phyloP scores from a whole-genome alignment of 306 rosid species.

The Medicago truncatula region MtrunA17r5.0-ANR NC_053047.1:37601501-37602000 shows the following conservation, averaged over 20 bases:
- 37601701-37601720: slow-evolving; percentile 90
- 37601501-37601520: slow-evolving; percentile 17
- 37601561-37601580: neutral
- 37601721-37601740: slow-evolving; percentile 68
- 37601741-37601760: slow-evolving; percentile 86
- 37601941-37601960: slow-evolving; percentile 15
- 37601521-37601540: slow-evolving; percentile 18
- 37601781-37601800: slow-evolving; percentile 61
- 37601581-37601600: slow-evolving; percentile 27
- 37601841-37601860: slow-evolving; percentile 54
- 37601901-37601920: slow-evolving; percentile 7
- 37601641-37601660: too few relatives aligned
- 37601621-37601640: slow-evolving; percentile 22
- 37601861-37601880: slow-evolving; percentile 49
- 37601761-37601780: slow-evolving; percentile 78
- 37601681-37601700: slow-evolving; percentile 62
- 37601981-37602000: slow-evolving; percentile 57
- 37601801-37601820: slow-evolving; percentile 64
- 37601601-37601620: slow-evolving; percentile 21
- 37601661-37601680: neutral
- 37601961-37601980: slow-evolving; percentile 51
- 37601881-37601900: neutral
- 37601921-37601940: slow-evolving; percentile 25
- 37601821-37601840: slow-evolving; percentile 64
- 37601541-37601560: neutral